phyloP scores from a whole-genome alignment of 163 green algal species.

The Chlorella variabilis region DNA sequence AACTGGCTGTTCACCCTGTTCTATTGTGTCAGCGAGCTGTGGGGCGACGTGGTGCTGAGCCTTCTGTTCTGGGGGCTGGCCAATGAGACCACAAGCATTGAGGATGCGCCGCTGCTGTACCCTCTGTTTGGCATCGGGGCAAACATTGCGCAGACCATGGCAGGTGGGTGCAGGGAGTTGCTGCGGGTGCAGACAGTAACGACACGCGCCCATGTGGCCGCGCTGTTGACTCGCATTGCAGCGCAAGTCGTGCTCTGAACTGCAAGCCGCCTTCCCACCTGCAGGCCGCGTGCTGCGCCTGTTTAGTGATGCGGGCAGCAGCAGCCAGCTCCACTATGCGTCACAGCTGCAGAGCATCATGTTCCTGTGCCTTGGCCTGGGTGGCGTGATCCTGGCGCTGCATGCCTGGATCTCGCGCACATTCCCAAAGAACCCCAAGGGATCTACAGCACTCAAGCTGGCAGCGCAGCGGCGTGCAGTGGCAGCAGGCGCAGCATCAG shows the following conservation, averaged over 20 bases:
- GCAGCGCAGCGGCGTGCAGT: not conserved
- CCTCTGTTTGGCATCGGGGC: conserved; percentile 95
- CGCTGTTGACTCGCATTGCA: not conserved
- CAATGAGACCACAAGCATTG: conserved; percentile 91
- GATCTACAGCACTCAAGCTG: conserved; percentile 14
- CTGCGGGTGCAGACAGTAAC: too few species aligned
- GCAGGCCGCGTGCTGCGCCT: conserved; percentile 51
- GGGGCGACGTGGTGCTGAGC: conserved; percentile 93
- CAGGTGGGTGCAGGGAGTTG: conserved; percentile 47
- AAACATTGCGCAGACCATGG: conserved; percentile 92
- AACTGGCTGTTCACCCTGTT: conserved; percentile 98
- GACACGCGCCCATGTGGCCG: not conserved
- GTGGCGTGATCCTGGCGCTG: conserved; percentile 54
- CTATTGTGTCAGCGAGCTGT: conserved; percentile 93
- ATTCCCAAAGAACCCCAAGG: conserved; percentile 54
- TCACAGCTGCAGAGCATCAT: conserved; percentile 60
- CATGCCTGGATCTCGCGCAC: conserved; percentile 55
- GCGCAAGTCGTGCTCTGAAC: too few species aligned
- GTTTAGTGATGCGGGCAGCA: conserved; percentile 33
- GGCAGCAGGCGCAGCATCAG: not conserved
- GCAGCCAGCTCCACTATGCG: conserved; percentile 37
- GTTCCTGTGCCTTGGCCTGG: conserved; percentile 54
- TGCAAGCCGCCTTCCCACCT: too few species aligned
- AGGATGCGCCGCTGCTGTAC: conserved; percentile 89
- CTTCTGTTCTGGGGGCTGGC: conserved; percentile 96